Evolutionary conservation across 352 stramenopile genomes (phyloP).

Genomic region (Peronosclerospora sorghi): DNA sequence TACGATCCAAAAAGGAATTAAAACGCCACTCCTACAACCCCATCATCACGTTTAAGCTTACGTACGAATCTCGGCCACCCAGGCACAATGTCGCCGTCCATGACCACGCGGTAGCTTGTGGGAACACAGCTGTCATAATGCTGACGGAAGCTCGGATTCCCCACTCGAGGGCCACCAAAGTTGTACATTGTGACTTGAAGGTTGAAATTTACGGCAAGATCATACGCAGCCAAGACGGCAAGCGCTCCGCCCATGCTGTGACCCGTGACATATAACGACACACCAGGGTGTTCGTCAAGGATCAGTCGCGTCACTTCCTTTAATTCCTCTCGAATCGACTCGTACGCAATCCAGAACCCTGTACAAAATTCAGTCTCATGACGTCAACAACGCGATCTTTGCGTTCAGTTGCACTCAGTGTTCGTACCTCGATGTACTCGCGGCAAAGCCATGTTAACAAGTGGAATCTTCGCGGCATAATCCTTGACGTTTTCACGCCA

Average conservation of each 20-base stretch:
- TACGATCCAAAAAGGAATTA: slow-evolving; percentile 4
- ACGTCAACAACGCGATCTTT: slow-evolving; percentile 2
- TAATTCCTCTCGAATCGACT: slow-evolving; percentile 64
- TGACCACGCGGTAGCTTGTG: slow-evolving; percentile 72
- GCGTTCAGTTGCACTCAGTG: no score
- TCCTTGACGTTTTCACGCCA: slow-evolving; percentile 55
- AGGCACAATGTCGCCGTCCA: slow-evolving; percentile 74
- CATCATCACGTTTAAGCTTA: slow-evolving; percentile 5
- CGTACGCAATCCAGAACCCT: slow-evolving; percentile 84
- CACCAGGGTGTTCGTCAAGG: slow-evolving; percentile 70
- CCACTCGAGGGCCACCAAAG: slow-evolving; percentile 78
- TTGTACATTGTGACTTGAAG: slow-evolving; percentile 87
- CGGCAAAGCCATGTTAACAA: slow-evolving; percentile 78
- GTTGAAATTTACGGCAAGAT: slow-evolving; percentile 75
- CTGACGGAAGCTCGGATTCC: slow-evolving; percentile 72
- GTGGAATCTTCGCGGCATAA: slow-evolving; percentile 57
- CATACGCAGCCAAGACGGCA: slow-evolving; percentile 80
- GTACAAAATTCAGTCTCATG: background rate
- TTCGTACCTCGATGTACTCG: slow-evolving; percentile 67
- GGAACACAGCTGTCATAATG: slow-evolving; percentile 67
- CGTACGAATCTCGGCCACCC: slow-evolving; percentile 62
- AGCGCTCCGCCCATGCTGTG: slow-evolving; percentile 89
- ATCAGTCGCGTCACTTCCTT: slow-evolving; percentile 69
- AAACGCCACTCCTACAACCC: slow-evolving; percentile 1
- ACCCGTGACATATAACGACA: slow-evolving; percentile 86